Conservation (phyloP, 768 basidiomycete genomes). For the Leccinum subtestaceum region DNA sequence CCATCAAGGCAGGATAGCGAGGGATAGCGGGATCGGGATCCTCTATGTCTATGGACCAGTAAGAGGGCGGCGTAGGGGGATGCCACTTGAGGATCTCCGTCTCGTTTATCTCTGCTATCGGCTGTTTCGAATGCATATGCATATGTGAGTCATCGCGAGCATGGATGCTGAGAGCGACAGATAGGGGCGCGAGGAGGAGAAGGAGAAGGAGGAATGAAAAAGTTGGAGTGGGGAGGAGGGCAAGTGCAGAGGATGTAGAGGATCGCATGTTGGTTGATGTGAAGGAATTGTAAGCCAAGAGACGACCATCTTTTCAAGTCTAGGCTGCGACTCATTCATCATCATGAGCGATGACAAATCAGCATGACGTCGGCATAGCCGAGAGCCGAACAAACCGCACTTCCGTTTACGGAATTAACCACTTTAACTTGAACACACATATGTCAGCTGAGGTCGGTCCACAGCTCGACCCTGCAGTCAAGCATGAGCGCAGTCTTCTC, state of each 20-base stretch:
- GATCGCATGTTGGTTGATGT: slow-evolving; percentile 8
- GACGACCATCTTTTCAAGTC: not conserved
- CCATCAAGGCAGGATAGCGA: slow-evolving; percentile 69
- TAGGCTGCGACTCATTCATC: not conserved
- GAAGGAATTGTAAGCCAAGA: not conserved
- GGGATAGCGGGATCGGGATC: slow-evolving; percentile 40
- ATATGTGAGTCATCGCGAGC: slow-evolving; percentile 37
- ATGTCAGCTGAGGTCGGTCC: not conserved
- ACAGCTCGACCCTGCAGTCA: not conserved
- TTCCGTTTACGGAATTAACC: not conserved
- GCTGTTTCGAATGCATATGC: slow-evolving; percentile 47
- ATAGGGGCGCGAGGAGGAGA: slow-evolving; percentile 19
- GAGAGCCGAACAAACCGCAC: not conserved
- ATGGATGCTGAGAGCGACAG: not conserved
- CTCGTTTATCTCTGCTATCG: slow-evolving; percentile 70
- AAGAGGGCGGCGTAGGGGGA: slow-evolving; percentile 72
- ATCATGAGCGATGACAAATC: slow-evolving; percentile 4
- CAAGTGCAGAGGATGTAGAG: not conserved
- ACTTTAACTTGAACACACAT: not conserved
- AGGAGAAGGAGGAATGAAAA: not conserved
- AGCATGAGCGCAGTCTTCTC: slow-evolving; percentile 48
- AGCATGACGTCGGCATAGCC: slow-evolving; percentile 12
- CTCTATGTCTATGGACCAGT: slow-evolving; percentile 78
- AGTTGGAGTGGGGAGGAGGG: not conserved
- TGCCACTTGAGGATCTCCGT: slow-evolving; percentile 66